Conservation (phyloP, 2,329 filamentous ascomycete species). For the Sordariomycetes sp. region DNA sequence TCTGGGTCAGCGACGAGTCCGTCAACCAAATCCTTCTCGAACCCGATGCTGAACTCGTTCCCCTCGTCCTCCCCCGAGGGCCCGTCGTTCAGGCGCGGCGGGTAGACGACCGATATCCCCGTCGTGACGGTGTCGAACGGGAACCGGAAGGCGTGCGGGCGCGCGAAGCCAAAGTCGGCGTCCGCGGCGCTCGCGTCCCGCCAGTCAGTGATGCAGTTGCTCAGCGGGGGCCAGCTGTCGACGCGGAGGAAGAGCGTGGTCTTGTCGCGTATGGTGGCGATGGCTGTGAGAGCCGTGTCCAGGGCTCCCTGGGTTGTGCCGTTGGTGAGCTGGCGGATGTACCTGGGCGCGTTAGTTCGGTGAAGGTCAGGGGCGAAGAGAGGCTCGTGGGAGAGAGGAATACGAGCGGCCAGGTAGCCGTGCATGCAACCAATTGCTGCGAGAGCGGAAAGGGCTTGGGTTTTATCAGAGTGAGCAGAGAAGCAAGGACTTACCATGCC, state of each 20-base stretch:
- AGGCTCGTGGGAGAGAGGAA: too few relatives aligned
- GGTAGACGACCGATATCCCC: constrained; percentile 19
- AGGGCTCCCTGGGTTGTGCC: constrained; percentile 17
- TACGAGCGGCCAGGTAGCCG: too few relatives aligned
- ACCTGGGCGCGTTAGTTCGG: constrained; percentile 15
- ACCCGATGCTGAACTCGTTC: constrained; percentile 19
- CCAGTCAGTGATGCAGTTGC: constrained; percentile 22
- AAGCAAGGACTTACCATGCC: constrained; percentile 9
- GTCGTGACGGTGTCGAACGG: constrained; percentile 17
- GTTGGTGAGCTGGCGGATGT: constrained; percentile 21
- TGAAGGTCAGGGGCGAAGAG: too few relatives aligned
- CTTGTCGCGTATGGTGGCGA: constrained; percentile 27
- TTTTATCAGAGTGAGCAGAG: too few relatives aligned
- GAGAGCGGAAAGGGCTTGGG: constrained; percentile 13
- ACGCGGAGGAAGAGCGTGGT: constrained; percentile 18
- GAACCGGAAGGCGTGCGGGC: constrained; percentile 20
- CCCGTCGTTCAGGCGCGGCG: constrained; percentile 13
- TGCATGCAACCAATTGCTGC: too few relatives aligned
- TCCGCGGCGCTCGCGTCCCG: constrained; percentile 17
- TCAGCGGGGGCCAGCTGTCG: constrained; percentile 22
- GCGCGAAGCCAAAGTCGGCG: constrained; percentile 24
- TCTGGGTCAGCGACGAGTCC: constrained; percentile 20
- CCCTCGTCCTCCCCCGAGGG: constrained; percentile 18
- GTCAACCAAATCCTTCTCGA: constrained; percentile 20
- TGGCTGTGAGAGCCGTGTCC: constrained; percentile 20